Base-by-base conservation (phyloP, 2,329 filamentous ascomycete species). In the Alternaria sp. region DNA sequence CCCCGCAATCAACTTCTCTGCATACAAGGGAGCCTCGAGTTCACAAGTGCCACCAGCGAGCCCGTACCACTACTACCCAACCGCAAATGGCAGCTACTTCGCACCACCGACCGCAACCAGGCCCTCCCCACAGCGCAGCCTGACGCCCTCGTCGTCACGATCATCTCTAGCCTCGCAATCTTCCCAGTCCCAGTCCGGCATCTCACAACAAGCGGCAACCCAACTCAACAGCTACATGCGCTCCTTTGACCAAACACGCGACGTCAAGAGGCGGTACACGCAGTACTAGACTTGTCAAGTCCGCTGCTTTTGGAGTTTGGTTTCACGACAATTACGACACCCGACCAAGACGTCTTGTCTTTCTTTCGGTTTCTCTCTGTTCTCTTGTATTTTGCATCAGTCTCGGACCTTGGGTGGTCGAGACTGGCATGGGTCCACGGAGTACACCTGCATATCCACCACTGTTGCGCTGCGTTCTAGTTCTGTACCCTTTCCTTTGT, bases 191-290 rank as follows among this genome's bases (percentile, higher is more conserved):
- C 69, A 61, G 47, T 79, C 80, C 21, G 84, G 85, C 71, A 84
- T 97, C 68, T 94, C 93, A 4, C 89, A 92, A 68, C 91, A 92
- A 80, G 90, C 92, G 26, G 89, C 89, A 73, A 89, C 88, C 79
- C 93, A 97, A 79, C 87, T 97, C 37, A 89, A 90, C 76, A 90
- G 91, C 70, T 97, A 97, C 80, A 92, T 92, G 70, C 92, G 91
- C 76, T 93, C 92, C 3, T 97, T 97, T 78, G 94, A 97, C 80
- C 92, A 94, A 70, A 90, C 91, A 61, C 87, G 92, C 81, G 89
- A 82, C 86, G 73, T 79, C 58, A 82, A 82, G 75, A 80, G 83
- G 71, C 74, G 81, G 72, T 75, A 75, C 65, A 80, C 75, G 12
- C 73, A 75, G 61, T 77, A 76, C 69, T 77, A 67, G 60, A 43